A percentile compares a stretch with the other conserved stretches of the same genome.
These are phyloP conservation scores for Scorias spongiosa DNA, from an alignment of 2,329 filamentous ascomycete genomes.

Conservation along the genomic window DNA sequence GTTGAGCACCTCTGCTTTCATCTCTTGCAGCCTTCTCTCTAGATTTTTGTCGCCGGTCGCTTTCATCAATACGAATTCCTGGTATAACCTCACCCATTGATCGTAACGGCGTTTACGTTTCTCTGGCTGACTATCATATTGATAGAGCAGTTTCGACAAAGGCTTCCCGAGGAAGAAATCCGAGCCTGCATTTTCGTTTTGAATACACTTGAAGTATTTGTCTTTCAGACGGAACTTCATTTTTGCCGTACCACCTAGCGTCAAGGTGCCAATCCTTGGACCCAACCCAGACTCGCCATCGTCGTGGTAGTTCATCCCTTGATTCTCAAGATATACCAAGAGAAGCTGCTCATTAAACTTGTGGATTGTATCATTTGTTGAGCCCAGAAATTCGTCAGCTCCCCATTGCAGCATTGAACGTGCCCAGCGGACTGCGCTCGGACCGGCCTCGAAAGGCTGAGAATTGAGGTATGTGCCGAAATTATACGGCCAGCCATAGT, in stretches of 20 bases:
- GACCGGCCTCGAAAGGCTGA: slow-evolving; percentile 35
- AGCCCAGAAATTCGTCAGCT: slow-evolving; percentile 26
- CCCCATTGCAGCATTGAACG: slow-evolving; percentile 43
- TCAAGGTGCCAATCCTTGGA: slow-evolving; percentile 46
- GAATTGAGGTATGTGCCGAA: slow-evolving; percentile 43
- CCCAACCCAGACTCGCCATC: slow-evolving; percentile 50
- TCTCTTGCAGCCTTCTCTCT: slow-evolving; percentile 11
- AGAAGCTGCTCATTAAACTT: slow-evolving; percentile 50
- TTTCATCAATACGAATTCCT: slow-evolving; percentile 9
- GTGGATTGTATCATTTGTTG: slow-evolving; percentile 10
- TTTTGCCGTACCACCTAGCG: slow-evolving; percentile 40
- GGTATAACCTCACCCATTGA: slow-evolving; percentile 20
- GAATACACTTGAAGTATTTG: slow-evolving; percentile 29
- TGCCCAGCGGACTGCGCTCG: slow-evolving; percentile 30
- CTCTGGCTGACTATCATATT: neutral
- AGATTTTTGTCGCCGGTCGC: slow-evolving; percentile 6
- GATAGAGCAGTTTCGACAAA: slow-evolving; percentile 4
- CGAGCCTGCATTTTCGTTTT: slow-evolving; percentile 13
- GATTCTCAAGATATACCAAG: slow-evolving; percentile 46
- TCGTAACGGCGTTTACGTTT: slow-evolving; percentile 5
- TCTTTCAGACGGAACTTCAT: slow-evolving; percentile 46
- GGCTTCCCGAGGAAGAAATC: slow-evolving; percentile 19
- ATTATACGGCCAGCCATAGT: slow-evolving; percentile 48
- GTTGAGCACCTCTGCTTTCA: slow-evolving; percentile 24
- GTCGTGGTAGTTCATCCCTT: slow-evolving; percentile 50